Base-by-base conservation (phyloP, 441 rosid genomes). In the Croton laevigatus region DNA sequence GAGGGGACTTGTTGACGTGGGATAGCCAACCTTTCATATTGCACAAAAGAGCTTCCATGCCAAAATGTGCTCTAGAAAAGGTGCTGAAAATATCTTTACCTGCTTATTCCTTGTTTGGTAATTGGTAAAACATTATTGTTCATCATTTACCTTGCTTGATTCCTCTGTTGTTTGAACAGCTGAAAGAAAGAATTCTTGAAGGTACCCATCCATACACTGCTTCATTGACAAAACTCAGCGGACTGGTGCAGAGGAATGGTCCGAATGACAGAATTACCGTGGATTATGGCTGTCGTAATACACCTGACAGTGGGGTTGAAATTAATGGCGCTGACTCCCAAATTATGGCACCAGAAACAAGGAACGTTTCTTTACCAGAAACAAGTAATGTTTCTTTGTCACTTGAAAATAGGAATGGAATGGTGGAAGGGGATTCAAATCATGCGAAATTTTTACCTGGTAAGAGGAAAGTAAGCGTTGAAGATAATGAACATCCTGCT, bases 1-100 rank as follows among this genome's bases (percentile, higher is more conserved):
- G 81, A 71, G 65, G 73, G 8, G 84, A 81, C 73, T 63, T 70
- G 59, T 59, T 70, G 67, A 83, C 80, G 69, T 83, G 82, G 85
- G 85, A 87, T 75, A 68, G 78, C 71, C 73, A 59, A 32, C 74
- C 75, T 62, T 89, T 89, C 71, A 67, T 84, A 59, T 19, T 37
- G 63, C 83, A 84, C 49, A 87, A 85, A 80, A 81, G 84, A 72
- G 77, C 81, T 70, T 68, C 69, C 49, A 64, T 80, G 78, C 85
- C 86, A 34, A 80, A 76, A 79, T 75, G 82, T 70, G 55, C 77
- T 65, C 66, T 85, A 52, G 81, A 82, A 65, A 75, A 75, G 83
- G n/a, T n/a, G n/a, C n/a, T n/a, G n/a, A n/a, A n/a, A n/a, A n/a
- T n/a, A n/a, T n/a, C n/a, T n/a, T n/a, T n/a, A n/a, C n/a, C n/a